These are phyloP conservation scores for Hypoxylon sp. DNA, from an alignment of 2,329 filamentous ascomycete genomes.

Conservation along the genomic window DNA sequence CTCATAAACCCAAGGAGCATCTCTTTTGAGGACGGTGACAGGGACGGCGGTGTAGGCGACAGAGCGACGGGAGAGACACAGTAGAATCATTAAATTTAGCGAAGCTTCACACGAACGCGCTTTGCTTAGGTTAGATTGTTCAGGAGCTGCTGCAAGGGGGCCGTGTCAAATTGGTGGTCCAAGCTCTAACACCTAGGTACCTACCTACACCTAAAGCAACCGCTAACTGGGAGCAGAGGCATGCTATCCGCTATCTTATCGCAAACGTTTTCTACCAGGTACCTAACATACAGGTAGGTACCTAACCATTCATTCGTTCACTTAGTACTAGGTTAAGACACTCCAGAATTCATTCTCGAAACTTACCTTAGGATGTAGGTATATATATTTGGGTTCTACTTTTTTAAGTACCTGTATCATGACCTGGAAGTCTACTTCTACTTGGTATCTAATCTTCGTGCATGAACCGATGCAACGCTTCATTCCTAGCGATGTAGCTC, in stretches of 20 bases:
- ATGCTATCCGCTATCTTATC: conserved; percentile 3
- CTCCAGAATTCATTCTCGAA: background rate
- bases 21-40: conserved; percentile 4
- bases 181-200: conserved; percentile 8
- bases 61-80: conserved; percentile 5
- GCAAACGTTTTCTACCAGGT: conserved; percentile 3
- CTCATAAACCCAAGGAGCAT: conserved; percentile 35
- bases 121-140: conserved; percentile 40
- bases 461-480: conserved; percentile 46
- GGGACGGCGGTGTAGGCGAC: conserved; percentile 4
- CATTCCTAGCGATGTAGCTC: conserved; percentile 56
- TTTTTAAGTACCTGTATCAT: background rate
- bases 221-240: conserved; percentile 17
- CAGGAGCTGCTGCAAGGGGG: conserved; percentile 43
- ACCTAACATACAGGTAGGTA: too few relatives aligned
- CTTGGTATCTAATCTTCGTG: conserved; percentile 42
- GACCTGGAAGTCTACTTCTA: background rate
- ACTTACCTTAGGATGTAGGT: too few relatives aligned
- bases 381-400: background rate
- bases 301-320: background rate
- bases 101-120: conserved; percentile 45
- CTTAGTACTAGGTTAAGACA: background rate
- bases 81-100: conserved; percentile 21
- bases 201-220: background rate
- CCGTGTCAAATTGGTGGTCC: conserved; percentile 29